Percentiles rank a stretch among this genome's conserved stretches.
These are phyloP conservation scores for Lentinus brumalis DNA, from an alignment of 768 basidiomycete species.

Conservation along the genomic window DNA sequence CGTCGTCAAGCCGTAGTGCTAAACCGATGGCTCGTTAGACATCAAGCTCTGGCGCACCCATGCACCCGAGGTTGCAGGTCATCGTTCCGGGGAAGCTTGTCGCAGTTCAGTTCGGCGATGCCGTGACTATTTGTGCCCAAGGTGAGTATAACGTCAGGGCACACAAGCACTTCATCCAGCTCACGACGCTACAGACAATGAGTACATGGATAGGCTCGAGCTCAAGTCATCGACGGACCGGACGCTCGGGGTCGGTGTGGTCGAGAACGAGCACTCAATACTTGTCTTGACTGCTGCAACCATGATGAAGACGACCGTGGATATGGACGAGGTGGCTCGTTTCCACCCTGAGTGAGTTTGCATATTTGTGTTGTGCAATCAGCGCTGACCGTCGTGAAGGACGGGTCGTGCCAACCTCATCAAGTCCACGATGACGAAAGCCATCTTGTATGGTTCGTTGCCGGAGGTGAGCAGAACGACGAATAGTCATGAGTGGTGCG, in stretches of 20 bases:
- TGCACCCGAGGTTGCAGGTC: constrained; percentile 68
- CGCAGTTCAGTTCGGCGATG: constrained; percentile 74
- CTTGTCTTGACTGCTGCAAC: constrained; percentile 67
- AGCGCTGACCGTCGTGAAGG: constrained; percentile 34
- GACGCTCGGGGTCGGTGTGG: constrained; percentile 70
- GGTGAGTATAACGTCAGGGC: constrained; percentile 40
- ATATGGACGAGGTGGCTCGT: constrained; percentile 57
- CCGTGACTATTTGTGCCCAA: constrained; percentile 69
- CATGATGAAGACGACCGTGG: constrained; percentile 67
- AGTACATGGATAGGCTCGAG: constrained; percentile 72
- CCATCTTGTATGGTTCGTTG: constrained; percentile 74
- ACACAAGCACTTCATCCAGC: background rate
- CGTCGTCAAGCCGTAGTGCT: background rate
- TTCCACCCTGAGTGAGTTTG: constrained; percentile 65
- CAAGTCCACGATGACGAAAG: constrained; percentile 81
- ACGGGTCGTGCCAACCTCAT: constrained; percentile 68
- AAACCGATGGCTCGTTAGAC: constrained; percentile 42
- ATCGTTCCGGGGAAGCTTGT: constrained; percentile 60
- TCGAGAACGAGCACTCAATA: constrained; percentile 48
- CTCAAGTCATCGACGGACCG: constrained; percentile 68
- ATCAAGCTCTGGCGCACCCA: constrained; percentile 65
- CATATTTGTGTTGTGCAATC: background rate
- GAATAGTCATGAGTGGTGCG: background rate
- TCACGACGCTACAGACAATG: constrained; percentile 50
- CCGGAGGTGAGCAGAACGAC: constrained; percentile 48